phyloP scores from a whole-genome alignment of 108 stramenopile species.

The Licmophora abbreviata region DNA sequence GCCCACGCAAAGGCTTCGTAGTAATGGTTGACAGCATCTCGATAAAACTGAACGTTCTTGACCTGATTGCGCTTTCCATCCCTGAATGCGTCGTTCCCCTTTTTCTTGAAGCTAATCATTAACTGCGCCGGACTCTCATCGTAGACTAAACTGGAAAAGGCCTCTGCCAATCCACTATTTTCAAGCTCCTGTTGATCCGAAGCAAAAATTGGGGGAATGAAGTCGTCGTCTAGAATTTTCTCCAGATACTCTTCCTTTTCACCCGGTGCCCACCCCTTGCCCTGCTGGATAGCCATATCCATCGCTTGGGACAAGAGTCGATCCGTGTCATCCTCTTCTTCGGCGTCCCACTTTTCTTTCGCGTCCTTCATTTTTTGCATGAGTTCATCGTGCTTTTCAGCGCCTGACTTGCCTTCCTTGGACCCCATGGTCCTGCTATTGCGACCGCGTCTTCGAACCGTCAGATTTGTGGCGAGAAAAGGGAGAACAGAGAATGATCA shows the following conservation, averaged over 20 bases:
- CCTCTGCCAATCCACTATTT: slow-evolving; percentile 63
- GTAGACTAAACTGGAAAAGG: slow-evolving; percentile 65
- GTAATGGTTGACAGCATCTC: slow-evolving; percentile 86
- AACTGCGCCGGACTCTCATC: slow-evolving; percentile 58
- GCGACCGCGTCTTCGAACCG: background rate
- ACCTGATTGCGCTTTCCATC: slow-evolving; percentile 76
- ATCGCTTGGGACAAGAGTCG: slow-evolving; percentile 81
- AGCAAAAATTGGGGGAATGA: slow-evolving; percentile 82
- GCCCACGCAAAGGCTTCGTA: slow-evolving; percentile 80
- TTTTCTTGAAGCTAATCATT: slow-evolving; percentile 65
- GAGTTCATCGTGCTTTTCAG: slow-evolving; percentile 32
- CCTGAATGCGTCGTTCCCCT: slow-evolving; percentile 66
- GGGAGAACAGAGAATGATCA: background rate
- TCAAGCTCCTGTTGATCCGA: slow-evolving; percentile 61
- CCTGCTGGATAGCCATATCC: slow-evolving; percentile 70
- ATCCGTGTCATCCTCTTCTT: slow-evolving; percentile 41
- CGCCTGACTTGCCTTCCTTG: background rate
- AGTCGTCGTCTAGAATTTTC: slow-evolving; percentile 77
- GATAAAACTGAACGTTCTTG: slow-evolving; percentile 77
- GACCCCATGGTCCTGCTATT: background rate
- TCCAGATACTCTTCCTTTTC: slow-evolving; percentile 80
- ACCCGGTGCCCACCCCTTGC: slow-evolving; percentile 79
- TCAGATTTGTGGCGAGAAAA: background rate
- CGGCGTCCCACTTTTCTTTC: slow-evolving; percentile 56
- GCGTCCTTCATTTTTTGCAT: slow-evolving; percentile 48